Base-by-base conservation (phyloP, 2,329 filamentous ascomycete genomes). In the Chalaropsis thielavioides region DNA sequence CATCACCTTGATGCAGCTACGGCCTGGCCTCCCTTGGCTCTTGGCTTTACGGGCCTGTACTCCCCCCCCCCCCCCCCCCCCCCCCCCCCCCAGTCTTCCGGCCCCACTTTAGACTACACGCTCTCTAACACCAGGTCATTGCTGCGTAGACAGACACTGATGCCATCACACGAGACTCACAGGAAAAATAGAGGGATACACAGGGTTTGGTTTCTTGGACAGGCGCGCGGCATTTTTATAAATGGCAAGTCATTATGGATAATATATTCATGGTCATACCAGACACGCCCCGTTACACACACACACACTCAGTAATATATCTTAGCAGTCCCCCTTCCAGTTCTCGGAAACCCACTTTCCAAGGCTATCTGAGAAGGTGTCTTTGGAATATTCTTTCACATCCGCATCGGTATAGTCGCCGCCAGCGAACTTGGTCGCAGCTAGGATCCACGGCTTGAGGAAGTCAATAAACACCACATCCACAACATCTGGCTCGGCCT, bases 391-490 rank as follows among this genome's bases (percentile, higher is more conserved):
- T 31, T 71, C 69, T 69, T 76, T 70, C 0, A 84, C 78, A 69
- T 84, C 78, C 3, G 74, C 72, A 8, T 74, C 72, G 24, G 68
- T 74, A 65, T 81, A 85, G 31, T 79, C 77, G 1, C 78, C 79
- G 0, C 83, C 83, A 31, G 75, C 76, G 68, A 83, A 80, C 69
- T 85, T 84, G 68, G 96, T 77, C 2, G 90, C 91, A 11, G 87
- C 76, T 19, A 95, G 74, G 46, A 97, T 77, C 82, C 88, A 95
- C 10, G 85, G 85, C 74, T 94, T 82, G 43, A 97, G 85, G 73
- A 96, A 99, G 72, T 95, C 91, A 66, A 95, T 83, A 72, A 95
- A 99, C 15, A 96, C 85, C 7, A 99, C 73, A 73, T 97, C 92
- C 0, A 99, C 90, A 0, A 75, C 86, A 63, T 88, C 83, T 0